Evolutionary conservation across 768 basidiomycete species (phyloP).

Genomic region (Mycena haematopus): DNA sequence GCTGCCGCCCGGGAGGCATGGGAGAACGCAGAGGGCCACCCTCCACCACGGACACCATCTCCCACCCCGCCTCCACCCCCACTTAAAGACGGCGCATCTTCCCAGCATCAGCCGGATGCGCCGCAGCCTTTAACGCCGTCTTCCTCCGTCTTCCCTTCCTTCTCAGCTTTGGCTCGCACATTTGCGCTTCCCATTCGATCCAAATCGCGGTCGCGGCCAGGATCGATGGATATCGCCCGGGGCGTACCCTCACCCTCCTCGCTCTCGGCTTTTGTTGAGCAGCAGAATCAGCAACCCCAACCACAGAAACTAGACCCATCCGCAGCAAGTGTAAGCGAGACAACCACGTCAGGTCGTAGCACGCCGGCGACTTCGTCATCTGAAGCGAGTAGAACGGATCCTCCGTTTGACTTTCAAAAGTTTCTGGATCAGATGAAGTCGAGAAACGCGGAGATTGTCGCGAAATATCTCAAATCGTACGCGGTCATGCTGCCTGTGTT

Average conservation of each 20-base stretch:
- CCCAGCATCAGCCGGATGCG: conserved; percentile 31
- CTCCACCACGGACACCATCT: conserved; percentile 52
- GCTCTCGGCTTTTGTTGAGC: conserved; percentile 58
- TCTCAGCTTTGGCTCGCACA: conserved; percentile 70
- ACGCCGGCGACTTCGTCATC: conserved; percentile 27
- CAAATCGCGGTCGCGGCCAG: conserved; percentile 60
- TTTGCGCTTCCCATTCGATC: conserved; percentile 61
- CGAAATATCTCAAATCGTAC: conserved; percentile 94
- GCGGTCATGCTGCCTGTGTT: conserved; percentile 38
- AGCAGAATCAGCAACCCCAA: conserved; percentile 43
- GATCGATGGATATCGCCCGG: conserved; percentile 66
- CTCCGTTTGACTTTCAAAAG: conserved; percentile 88
- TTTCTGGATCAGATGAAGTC: conserved; percentile 96
- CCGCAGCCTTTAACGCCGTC: conserved; percentile 35
- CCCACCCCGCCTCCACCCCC: conserved; percentile 45
- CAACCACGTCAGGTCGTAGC: conserved; percentile 20
- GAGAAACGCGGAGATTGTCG: conserved; percentile 88
- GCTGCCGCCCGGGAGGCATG: conserved; percentile 68
- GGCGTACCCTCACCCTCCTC: conserved; percentile 64
- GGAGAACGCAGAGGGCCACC: conserved; percentile 67
- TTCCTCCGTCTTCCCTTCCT: conserved; percentile 61
- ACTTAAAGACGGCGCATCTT: conserved; percentile 41
- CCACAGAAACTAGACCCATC: conserved; percentile 23
- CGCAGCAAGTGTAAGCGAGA: conserved; percentile 32
- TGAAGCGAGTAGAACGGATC: conserved; percentile 44